A percentile compares a stretch with the other conserved stretches of the same genome.
Conservation (phyloP, 371 early-diverging fungal species). For the Apophysomyces trapeziformis region DNA sequence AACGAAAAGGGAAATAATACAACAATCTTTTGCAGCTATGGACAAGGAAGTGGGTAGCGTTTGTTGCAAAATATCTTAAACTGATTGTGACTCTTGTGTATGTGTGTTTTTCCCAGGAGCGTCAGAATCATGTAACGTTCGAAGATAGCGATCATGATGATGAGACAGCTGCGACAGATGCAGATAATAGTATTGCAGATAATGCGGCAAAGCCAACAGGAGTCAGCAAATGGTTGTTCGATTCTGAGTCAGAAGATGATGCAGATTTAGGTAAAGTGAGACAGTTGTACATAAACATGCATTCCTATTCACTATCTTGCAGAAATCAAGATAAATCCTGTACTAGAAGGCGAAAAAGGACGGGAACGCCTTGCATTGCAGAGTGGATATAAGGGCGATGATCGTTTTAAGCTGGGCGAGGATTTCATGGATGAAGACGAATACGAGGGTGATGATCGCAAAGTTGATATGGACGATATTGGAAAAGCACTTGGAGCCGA, state of each 20-base stretch:
- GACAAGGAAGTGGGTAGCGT: background rate
- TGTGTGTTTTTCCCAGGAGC: conserved; percentile 4
- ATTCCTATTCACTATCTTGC: background rate
- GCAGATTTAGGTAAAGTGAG: conserved; percentile 27
- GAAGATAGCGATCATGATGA: conserved; percentile 30
- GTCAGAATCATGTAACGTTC: conserved; percentile 31
- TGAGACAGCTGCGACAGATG: conserved; percentile 22
- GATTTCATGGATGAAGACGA: conserved; percentile 66
- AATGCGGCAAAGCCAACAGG: conserved; percentile 32
- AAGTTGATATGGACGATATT: conserved; percentile 33
- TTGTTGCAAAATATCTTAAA: background rate
- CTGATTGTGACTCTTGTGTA: no score
- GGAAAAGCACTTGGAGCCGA: conserved; percentile 40
- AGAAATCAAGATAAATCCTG: conserved; percentile 59
- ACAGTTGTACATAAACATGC: background rate
- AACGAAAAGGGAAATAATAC: conserved; percentile 29
- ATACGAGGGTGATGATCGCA: conserved; percentile 34
- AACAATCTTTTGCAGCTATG: conserved; percentile 21
- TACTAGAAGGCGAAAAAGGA: conserved; percentile 62
- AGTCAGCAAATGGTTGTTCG: conserved; percentile 58
- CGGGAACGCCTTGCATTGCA: conserved; percentile 57
- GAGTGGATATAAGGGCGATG: conserved; percentile 58
- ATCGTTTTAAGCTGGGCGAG: conserved; percentile 61
- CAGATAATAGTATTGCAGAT: conserved; percentile 20
- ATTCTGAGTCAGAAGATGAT: conserved; percentile 47